Evolutionary conservation across 176 grass and related monocot species (phyloP), one percentile per base, ranked within the genome.

Genomic region (Hordeum vulgare): DNA sequence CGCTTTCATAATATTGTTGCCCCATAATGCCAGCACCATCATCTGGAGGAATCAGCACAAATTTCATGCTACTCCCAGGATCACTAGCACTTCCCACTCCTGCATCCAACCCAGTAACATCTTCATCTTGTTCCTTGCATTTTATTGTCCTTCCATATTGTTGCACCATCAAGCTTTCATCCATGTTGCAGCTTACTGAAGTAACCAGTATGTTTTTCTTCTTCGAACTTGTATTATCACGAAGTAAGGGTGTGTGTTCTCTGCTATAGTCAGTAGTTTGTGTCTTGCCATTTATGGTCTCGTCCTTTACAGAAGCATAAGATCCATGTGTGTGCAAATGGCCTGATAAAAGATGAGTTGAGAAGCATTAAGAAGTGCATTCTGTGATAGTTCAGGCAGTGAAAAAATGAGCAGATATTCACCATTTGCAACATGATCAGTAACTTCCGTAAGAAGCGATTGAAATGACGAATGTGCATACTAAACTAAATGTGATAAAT

Each of bases 261-360:
- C 78, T 83, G 63, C 51, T 75, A 77, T 79, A 81, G 60, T 84
- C 69, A 78, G 47, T 79, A 84, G 54, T 66, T 82, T 86, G 87
- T 58, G 75, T 87, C 83, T 70, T 77, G 31, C 2, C 54, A 71
- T 85, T 44, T 56, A 76, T 74, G 47, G 77, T 71, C 40, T 79
- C 72, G 78, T 68, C 79, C 80, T 90, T 86, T 51, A 76, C 66
- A 47, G 83, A 90, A 42, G 59, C 42, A 71, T 57, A 92, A 29
- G 87, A 87, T 80, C 69, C 84, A 86, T 77, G 86, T 7, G 33
- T 77, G 49, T 80, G 61, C 27, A 87, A 18, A 87, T 83, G 64
- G 69, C 87, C 92, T 96, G 97, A 70, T 31, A 75, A 85, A 90
- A 57, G 42, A 78, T 54, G 35, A 75, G 58, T 29, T 75, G 42